These are phyloP conservation scores for Cutaneotrichosporon cutaneum DNA, from an alignment of 1,284 basidiomycete species.

Conservation along the genomic window DNA sequence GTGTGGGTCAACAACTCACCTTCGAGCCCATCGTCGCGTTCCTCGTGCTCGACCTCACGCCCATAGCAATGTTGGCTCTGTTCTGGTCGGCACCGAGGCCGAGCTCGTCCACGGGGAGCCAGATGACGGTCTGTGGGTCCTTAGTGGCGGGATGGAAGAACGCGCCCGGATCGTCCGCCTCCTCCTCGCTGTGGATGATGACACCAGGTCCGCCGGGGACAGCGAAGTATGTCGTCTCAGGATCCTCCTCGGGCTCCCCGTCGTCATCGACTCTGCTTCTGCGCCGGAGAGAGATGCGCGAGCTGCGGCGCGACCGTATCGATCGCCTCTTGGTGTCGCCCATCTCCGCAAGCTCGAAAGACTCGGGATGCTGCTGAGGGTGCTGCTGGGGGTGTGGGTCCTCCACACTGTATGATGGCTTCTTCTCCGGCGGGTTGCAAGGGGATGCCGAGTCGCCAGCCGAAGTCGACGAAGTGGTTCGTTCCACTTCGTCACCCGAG, in stretches of 20 bases:
- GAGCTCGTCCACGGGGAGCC: conserved; percentile 72
- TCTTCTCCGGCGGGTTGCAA: neutral
- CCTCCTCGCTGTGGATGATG: conserved; percentile 14
- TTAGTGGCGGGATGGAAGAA: conserved; percentile 80
- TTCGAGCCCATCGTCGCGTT: conserved; percentile 66
- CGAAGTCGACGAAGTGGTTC: neutral
- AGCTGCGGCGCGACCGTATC: neutral
- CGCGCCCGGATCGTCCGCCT: conserved; percentile 43
- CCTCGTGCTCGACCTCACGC: conserved; percentile 61
- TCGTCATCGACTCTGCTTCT: neutral
- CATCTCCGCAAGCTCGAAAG: conserved; percentile 16
- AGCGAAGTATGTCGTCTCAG: conserved; percentile 41
- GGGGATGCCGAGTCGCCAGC: neutral
- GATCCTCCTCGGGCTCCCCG: conserved; percentile 20
- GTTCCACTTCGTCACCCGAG: neutral
- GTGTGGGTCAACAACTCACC: conserved; percentile 26
- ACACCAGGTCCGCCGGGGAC: conserved; percentile 48
- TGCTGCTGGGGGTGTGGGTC: neutral
- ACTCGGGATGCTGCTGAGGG: neutral
- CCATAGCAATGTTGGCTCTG: conserved; percentile 59
- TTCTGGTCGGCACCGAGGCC: conserved; percentile 68
- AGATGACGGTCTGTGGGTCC: conserved; percentile 70
- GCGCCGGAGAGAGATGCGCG: neutral
- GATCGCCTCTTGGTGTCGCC: conserved; percentile 4
- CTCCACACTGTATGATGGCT: conserved; percentile 28